phyloP scores from a whole-genome alignment of 441 rosid genomes.

The Francoa sonchifolia region DNA sequence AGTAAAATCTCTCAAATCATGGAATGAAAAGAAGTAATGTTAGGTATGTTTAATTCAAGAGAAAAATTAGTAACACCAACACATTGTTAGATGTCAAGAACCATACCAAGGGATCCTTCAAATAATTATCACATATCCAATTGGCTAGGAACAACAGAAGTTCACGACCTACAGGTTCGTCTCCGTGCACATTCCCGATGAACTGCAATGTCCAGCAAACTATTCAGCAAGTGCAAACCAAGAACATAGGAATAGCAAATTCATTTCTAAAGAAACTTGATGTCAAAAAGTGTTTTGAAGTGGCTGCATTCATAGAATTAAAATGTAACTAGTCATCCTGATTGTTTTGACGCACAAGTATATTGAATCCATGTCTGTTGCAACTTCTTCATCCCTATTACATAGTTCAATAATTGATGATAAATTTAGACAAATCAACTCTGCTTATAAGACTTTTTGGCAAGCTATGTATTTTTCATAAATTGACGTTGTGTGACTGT shows the following conservation, averaged over 20 bases:
- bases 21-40: background rate
- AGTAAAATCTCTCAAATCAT: background rate
- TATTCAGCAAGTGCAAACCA: conserved; percentile 12
- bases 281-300: background rate
- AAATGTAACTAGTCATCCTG: no score
- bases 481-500: background rate
- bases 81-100: conserved; percentile 12
- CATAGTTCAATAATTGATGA: no score
- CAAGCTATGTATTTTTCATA: background rate
- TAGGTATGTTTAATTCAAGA: no score
- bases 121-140: conserved; percentile 85
- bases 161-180: conserved; percentile 94
- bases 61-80: no score
- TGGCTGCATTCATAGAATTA: background rate
- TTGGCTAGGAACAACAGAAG: conserved; percentile 65
- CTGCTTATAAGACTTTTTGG: background rate
- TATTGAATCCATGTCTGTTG: no score
- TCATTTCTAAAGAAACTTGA: background rate
- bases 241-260: conserved; percentile 3
- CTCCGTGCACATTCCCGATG: conserved; percentile 93
- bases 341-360: no score
- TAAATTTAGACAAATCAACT: no score
- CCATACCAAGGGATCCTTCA: conserved; percentile 65
- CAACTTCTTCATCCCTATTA: no score
- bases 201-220: conserved; percentile 34